phyloP scores from a whole-genome alignment of 768 basidiomycete genomes.

The Leccinum variicolor region DNA sequence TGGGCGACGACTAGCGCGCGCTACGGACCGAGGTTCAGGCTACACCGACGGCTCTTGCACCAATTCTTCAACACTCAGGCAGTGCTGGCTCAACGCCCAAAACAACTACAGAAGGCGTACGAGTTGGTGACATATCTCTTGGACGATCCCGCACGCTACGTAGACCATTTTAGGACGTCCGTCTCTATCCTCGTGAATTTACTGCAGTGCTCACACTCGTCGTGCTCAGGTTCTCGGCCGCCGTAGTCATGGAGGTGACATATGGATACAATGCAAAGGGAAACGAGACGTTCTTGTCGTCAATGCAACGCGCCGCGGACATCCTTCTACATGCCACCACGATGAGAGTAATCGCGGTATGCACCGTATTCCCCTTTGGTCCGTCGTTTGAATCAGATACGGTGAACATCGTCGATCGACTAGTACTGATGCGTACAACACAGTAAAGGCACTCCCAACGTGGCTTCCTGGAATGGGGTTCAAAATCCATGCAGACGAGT shows the following conservation, averaged over 20 bases:
- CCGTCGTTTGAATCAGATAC: neutral
- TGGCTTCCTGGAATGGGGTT: neutral
- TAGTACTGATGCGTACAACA: neutral
- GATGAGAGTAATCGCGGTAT: slow-evolving; percentile 2
- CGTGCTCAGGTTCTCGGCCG: neutral
- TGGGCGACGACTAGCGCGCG: slow-evolving; percentile 10
- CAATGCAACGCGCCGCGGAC: slow-evolving; percentile 8
- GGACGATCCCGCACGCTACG: slow-evolving; percentile 5
- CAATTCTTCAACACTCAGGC: slow-evolving; percentile 15
- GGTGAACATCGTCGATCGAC: neutral
- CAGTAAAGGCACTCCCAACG: neutral
- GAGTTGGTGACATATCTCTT: slow-evolving; percentile 8
- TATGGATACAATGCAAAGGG: neutral
- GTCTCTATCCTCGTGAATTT: neutral
- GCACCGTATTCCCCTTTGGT: slow-evolving; percentile 14
- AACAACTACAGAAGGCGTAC: slow-evolving; percentile 13
- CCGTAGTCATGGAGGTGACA: neutral
- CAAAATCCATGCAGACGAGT: neutral
- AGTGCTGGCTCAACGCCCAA: slow-evolving; percentile 9
- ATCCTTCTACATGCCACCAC: neutral
- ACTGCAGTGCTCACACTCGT: neutral
- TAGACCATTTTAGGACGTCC: slow-evolving; percentile 10
- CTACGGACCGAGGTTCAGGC: slow-evolving; percentile 23
- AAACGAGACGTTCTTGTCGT: slow-evolving; percentile 1
- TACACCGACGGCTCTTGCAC: slow-evolving; percentile 21